These are phyloP conservation scores for Trapa bicornis DNA, from an alignment of 345 rosid species.

Conservation along the genomic window DNA sequence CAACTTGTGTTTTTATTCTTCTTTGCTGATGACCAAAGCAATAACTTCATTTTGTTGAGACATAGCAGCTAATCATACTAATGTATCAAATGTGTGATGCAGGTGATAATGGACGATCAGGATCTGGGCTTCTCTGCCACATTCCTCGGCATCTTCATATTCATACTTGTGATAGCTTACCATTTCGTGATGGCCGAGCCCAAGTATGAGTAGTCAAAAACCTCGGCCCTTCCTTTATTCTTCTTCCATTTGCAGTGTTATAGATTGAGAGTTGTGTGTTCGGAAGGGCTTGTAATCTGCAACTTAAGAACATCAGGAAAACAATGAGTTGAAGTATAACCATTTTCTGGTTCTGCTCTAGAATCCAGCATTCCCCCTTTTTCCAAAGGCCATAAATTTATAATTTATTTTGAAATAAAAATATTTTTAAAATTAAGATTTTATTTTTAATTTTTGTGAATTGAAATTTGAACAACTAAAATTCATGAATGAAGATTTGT, in stretches of 20 bases:
- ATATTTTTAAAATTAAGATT: too few species aligned
- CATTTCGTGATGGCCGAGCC: slow-evolving; percentile 80
- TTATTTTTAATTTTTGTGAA: too few species aligned
- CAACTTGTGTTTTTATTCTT: too few species aligned
- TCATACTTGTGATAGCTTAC: slow-evolving; percentile 65
- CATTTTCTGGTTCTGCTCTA: not conserved
- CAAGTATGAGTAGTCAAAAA: slow-evolving; percentile 29
- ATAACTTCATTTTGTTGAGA: not conserved
- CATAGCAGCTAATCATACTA: not conserved
- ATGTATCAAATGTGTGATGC: slow-evolving; percentile 1
- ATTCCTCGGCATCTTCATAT: slow-evolving; percentile 67
- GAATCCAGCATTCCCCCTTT: too few species aligned
- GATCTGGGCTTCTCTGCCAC: slow-evolving; percentile 62
- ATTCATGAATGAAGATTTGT: too few species aligned
- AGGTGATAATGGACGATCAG: slow-evolving; percentile 66
- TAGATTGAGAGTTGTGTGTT: not conserved
- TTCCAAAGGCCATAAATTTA: too few species aligned
- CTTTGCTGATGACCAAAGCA: too few species aligned
- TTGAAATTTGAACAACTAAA: too few species aligned
- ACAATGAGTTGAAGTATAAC: not conserved
- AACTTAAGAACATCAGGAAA: not conserved
- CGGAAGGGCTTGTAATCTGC: not conserved
- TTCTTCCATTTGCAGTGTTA: too few species aligned
- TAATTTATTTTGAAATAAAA: too few species aligned
- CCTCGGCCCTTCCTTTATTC: too few species aligned